Evolutionary conservation across 805 yeast species (phyloP).

Genomic region (Alloascoidea hylecoeti): DNA sequence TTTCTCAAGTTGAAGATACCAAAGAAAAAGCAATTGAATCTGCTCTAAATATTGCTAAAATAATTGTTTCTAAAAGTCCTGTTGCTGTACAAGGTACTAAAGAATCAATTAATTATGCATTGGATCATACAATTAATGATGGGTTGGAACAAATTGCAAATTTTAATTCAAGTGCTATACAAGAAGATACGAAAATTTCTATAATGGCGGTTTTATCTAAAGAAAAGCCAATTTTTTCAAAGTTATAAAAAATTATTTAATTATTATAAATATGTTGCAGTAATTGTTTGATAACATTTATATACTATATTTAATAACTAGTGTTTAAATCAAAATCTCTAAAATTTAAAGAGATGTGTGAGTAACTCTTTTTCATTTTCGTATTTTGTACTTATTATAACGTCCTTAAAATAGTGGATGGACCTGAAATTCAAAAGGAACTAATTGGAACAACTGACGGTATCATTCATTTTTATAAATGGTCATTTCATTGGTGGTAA

Average conservation of each 20-base stretch:
- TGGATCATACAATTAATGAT: conserved; percentile 22
- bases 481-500: conserved; percentile 36
- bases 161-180: conserved; percentile 26
- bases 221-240: conserved; percentile 14
- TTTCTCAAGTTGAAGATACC: conserved; percentile 29
- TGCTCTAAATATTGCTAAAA: conserved; percentile 34
- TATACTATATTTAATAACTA: too few species aligned
- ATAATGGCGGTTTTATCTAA: conserved; percentile 14
- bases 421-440: conserved; percentile 35
- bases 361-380: too few species aligned
- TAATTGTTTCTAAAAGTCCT: conserved; percentile 29
- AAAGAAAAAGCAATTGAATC: conserved; percentile 32
- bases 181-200: conserved; percentile 17
- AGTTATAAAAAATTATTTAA: conserved; percentile 13
- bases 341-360: too few species aligned
- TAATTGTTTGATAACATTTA: too few species aligned
- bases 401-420: conserved; percentile 36
- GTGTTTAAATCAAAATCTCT: too few species aligned
- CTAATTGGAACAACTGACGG: conserved; percentile 47
- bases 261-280: too few species aligned
- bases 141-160: conserved; percentile 40
- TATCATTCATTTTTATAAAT: conserved; percentile 53
- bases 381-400: too few species aligned
- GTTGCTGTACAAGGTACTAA: conserved; percentile 61
- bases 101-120: conserved; percentile 29